Evolutionary conservation across 129 eudicot genomes (phyloP).

Genomic region (Scalesia atractyloides): DNA sequence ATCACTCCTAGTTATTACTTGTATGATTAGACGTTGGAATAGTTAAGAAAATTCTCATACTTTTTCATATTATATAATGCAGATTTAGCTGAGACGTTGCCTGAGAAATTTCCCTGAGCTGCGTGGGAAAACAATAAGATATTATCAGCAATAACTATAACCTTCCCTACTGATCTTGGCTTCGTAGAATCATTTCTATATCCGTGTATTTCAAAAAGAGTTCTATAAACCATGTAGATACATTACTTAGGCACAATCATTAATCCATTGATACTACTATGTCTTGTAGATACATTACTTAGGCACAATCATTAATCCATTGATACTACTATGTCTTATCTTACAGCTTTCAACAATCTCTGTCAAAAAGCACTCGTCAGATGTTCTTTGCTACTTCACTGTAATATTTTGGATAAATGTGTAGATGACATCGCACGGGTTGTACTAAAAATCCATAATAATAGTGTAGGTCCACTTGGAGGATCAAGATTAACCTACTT

Average conservation of each 20-base stretch:
- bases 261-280: neutral
- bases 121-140: too few relatives aligned
- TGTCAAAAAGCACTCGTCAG: neutral
- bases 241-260: neutral
- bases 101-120: too few relatives aligned
- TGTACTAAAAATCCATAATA: too few relatives aligned
- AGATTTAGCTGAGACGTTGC: too few relatives aligned
- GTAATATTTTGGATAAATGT: neutral
- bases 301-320: too few relatives aligned
- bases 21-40: too few relatives aligned
- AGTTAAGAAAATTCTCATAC: too few relatives aligned
- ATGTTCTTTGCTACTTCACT: neutral
- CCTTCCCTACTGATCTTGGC: constrained; percentile 16
- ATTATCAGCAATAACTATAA: constrained; percentile 5
- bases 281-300: neutral
- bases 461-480: too few relatives aligned
- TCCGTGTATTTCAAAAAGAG: constrained; percentile 8
- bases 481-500: too few relatives aligned
- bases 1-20: too few relatives aligned
- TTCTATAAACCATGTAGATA: too few relatives aligned
- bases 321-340: neutral
- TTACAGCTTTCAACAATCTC: constrained; percentile 1
- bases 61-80: too few relatives aligned
- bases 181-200: neutral
- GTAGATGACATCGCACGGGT: neutral